phyloP scores from a whole-genome alignment of 139 green algal genomes.

The Auxenochlorella protothecoides region DNA sequence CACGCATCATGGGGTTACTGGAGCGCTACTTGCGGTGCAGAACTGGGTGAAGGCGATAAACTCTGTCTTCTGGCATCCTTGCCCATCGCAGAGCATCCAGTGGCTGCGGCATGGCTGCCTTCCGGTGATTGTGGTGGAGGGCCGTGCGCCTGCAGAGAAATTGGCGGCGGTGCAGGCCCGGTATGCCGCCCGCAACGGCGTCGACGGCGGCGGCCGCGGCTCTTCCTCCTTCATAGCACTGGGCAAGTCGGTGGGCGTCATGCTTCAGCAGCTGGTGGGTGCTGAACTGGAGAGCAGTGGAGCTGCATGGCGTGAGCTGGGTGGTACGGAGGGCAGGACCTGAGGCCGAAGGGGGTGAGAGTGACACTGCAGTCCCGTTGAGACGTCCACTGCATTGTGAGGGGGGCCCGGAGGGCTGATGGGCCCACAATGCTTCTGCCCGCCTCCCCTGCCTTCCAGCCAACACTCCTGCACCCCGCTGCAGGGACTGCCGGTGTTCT shows the following conservation, averaged over 20 bases:
- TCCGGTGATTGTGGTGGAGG: slow-evolving; percentile 57
- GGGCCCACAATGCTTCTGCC: background rate
- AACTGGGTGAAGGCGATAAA: no score
- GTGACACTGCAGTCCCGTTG: no score
- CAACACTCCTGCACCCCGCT: background rate
- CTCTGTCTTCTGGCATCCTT: background rate
- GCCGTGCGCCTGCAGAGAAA: background rate
- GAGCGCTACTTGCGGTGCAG: no score
- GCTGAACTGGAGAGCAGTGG: background rate
- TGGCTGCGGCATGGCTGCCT: slow-evolving; percentile 52
- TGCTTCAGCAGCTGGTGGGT: slow-evolving; percentile 29
- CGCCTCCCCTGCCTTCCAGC: background rate
- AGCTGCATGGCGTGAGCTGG: no score
- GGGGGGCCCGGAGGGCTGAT: no score
- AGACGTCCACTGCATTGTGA: background rate
- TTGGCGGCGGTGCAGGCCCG: slow-evolving; percentile 8
- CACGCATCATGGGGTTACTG: no score
- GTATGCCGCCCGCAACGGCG: slow-evolving; percentile 11
- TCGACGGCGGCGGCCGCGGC: slow-evolving; percentile 3
- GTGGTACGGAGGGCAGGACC: no score
- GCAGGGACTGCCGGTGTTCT: slow-evolving; percentile 57
- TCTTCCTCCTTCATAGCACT: slow-evolving; percentile 16
- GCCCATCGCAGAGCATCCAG: slow-evolving; percentile 35
- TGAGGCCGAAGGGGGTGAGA: no score
- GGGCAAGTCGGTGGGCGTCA: slow-evolving; percentile 3